Base-by-base conservation (phyloP, 768 basidiomycete genomes). In the Ramaria rubella region DNA sequence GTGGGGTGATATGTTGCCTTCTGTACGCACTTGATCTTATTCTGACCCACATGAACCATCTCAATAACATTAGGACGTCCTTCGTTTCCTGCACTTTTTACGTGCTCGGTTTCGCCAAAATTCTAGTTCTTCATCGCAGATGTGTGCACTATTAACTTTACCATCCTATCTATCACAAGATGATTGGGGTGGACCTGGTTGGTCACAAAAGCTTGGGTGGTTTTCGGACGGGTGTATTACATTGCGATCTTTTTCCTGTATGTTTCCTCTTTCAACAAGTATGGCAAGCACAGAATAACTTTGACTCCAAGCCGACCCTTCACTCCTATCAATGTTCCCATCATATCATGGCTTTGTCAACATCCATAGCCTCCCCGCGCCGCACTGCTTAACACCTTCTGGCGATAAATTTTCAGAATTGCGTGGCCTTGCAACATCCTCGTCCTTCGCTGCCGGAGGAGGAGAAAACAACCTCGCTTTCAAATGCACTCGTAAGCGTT, bases 401-500 rank as follows among this genome's bases (percentile, higher is more conserved):
- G 91, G 91, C 57, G 86, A 93, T 62, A 86, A 81, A 62, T 83
- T 83, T 59, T 98, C 94, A 5, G 77, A 81, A 5, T 76, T 99
- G 44, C 85, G 95, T 11, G 94, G 92, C 12, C 73, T 95, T 48
- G 80, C 80, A 43, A 58, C 62, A 23, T 61, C 59, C 7, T 77
- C 80, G 1, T 77, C 81, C 23, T 72, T 73, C 2, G 73, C 72
- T 12, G 78, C 79, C 6, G 86, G 84, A 0, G 82, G 83, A n/a
- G 89, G 94, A 7, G 94, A 97, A 68, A 98, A 98, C 71, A 97
- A 98, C 64, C 77, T 99, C 7, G 93, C 88, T 12, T 99, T 98
- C 78, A 89, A 86, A 67, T 88, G 90, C 65, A 96, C 86, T 64
- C 77, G 94, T 63, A 92, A 89, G 67, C 75, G 92, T 49, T 77